Evolutionary conservation across 768 basidiomycete genomes (phyloP).

Genomic region (Neoboletus brunneissimus): DNA sequence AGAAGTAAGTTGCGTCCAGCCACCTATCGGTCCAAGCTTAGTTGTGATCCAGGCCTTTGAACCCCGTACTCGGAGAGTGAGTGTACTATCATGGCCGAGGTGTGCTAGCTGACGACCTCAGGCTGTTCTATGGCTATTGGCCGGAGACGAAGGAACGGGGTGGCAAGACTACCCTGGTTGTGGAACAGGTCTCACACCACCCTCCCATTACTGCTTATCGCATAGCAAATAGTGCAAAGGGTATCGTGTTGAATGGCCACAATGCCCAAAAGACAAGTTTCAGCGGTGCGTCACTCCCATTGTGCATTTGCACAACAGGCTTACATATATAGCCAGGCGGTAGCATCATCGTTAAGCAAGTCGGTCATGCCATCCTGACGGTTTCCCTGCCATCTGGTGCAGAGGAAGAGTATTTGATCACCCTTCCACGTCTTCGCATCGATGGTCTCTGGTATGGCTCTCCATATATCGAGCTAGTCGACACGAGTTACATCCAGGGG

Average conservation of each 20-base stretch:
- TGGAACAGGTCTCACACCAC: constrained; percentile 97
- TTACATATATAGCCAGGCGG: constrained; percentile 42
- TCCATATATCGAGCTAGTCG: constrained; percentile 89
- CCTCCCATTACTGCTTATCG: constrained; percentile 85
- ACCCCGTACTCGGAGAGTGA: constrained; percentile 91
- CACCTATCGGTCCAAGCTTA: constrained; percentile 7
- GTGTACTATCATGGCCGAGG: constrained; percentile 28
- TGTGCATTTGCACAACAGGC: neutral
- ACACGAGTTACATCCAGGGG: constrained; percentile 73
- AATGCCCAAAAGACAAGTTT: constrained; percentile 96
- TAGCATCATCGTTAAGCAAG: constrained; percentile 86
- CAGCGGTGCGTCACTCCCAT: constrained; percentile 48
- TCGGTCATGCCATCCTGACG: constrained; percentile 87
- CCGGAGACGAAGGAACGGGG: constrained; percentile 62
- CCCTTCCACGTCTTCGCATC: constrained; percentile 87
- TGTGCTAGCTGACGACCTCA: constrained; percentile 25
- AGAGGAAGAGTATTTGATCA: constrained; percentile 79
- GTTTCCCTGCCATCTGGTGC: constrained; percentile 56
- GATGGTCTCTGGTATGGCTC: constrained; percentile 91
- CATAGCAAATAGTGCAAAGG: constrained; percentile 78
- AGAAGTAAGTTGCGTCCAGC: constrained; percentile 62
- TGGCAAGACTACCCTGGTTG: constrained; percentile 79
- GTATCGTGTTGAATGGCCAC: constrained; percentile 77
- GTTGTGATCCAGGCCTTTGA: constrained; percentile 66
- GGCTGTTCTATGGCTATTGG: constrained; percentile 89